Conservation (phyloP, 768 basidiomycete species). For the Melanogaster broomeanus region DNA sequence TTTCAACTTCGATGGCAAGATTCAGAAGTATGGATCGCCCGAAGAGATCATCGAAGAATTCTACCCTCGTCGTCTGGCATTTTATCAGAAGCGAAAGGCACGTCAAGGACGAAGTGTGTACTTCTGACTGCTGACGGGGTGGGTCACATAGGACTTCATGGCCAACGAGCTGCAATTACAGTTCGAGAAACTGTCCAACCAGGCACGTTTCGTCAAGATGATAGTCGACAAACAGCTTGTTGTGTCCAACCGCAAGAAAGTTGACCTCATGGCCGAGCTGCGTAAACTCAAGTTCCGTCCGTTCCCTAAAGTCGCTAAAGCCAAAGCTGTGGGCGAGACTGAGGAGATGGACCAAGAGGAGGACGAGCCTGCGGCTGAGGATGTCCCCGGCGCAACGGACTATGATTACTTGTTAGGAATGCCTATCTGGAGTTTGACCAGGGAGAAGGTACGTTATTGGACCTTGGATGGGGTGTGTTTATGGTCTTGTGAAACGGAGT, state of each 20-base stretch:
- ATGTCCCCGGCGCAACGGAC: conserved; percentile 53
- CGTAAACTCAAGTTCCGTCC: conserved; percentile 85
- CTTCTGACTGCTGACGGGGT: background rate
- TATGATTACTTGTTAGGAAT: conserved; percentile 95
- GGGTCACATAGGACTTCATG: conserved; percentile 65
- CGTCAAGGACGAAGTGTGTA: background rate
- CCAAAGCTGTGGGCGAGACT: conserved; percentile 64
- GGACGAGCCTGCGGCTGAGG: conserved; percentile 44
- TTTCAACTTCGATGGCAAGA: conserved; percentile 95
- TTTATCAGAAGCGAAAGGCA: conserved; percentile 96
- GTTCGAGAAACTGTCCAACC: conserved; percentile 87
- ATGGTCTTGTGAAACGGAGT: conserved; percentile 6
- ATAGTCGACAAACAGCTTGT: conserved; percentile 82
- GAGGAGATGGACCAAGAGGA: conserved; percentile 57
- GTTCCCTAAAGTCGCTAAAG: conserved; percentile 79
- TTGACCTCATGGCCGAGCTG: conserved; percentile 81
- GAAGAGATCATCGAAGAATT: conserved; percentile 95
- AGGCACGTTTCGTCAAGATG: conserved; percentile 97
- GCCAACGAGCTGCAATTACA: conserved; percentile 79
- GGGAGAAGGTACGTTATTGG: conserved; percentile 70
- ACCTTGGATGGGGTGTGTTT: background rate
- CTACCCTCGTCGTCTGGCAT: conserved; percentile 83
- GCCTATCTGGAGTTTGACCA: conserved; percentile 94
- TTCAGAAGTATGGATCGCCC: conserved; percentile 86
- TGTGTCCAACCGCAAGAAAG: conserved; percentile 87